Evolutionary conservation across 805 yeast genomes (phyloP).

Genomic region (Alloascoidea africana): DNA sequence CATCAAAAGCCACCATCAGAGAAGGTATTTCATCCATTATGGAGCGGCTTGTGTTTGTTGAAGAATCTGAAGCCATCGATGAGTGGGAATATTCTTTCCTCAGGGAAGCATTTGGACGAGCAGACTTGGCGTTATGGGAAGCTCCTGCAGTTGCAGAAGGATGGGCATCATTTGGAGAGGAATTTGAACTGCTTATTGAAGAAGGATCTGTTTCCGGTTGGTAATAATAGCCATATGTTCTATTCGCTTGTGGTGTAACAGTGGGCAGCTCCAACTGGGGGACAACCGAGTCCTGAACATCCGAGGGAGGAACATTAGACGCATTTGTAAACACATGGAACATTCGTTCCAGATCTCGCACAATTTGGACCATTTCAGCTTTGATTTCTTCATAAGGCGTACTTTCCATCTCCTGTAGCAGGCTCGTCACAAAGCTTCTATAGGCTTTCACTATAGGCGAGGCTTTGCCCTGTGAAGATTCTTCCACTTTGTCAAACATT

Average conservation of each 20-base stretch:
- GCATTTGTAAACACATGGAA: no score
- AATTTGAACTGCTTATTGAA: no score
- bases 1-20: constrained; percentile 1
- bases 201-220: no score
- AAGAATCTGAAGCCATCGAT: neutral
- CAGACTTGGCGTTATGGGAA: no score
- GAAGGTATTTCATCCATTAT: neutral
- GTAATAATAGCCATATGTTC: no score
- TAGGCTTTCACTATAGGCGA: constrained; percentile 12
- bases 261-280: no score
- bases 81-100: neutral
- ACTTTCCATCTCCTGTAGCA: constrained; percentile 13
- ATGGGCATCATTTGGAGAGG: no score
- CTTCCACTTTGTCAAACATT: constrained; percentile 7
- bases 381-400: constrained; percentile 12
- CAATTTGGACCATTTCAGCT: constrained; percentile 16
- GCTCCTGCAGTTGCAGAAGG: no score
- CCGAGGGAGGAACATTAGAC: no score
- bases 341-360: constrained; percentile 15
- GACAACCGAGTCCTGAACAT: no score
- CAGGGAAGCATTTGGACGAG: no score
- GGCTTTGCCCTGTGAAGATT: constrained; percentile 2
- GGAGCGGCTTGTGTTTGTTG: neutral
- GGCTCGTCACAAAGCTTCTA: constrained; percentile 13
- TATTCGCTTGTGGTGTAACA: no score